Conservation (phyloP, 306 rosid species). For the Erythrophleum fordii region DNA sequence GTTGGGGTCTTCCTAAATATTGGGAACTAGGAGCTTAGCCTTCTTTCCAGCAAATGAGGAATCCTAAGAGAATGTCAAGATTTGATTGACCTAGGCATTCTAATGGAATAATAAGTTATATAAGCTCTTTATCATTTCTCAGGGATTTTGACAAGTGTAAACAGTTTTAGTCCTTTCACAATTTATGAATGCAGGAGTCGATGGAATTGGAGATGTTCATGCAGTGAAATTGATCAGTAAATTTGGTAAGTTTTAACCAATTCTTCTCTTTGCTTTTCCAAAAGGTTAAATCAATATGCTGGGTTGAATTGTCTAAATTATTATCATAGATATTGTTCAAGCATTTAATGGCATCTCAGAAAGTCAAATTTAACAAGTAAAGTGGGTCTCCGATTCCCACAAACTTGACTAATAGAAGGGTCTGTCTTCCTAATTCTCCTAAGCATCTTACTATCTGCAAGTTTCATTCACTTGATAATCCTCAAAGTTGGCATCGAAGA, state of each 20-base stretch:
- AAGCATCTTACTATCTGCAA: neutral
- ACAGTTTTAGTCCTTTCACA: constrained; percentile 18
- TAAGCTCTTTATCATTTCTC: constrained; percentile 29
- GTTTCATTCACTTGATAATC: constrained; percentile 4
- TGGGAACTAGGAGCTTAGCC: neutral
- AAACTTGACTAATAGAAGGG: constrained; percentile 12
- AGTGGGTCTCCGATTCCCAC: constrained; percentile 16
- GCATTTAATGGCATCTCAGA: constrained; percentile 31
- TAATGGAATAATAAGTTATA: constrained; percentile 19
- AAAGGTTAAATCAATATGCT: neutral
- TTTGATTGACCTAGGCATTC: constrained; percentile 6
- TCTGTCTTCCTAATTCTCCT: constrained; percentile 1
- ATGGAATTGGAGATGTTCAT: constrained; percentile 87
- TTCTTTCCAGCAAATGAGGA: neutral
- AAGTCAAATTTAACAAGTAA: constrained; percentile 26
- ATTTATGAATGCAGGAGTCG: constrained; percentile 71
- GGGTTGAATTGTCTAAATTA: constrained; percentile 23
- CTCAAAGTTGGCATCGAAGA: constrained; percentile 1
- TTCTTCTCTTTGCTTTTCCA: constrained; percentile 23
- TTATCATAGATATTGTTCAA: constrained; percentile 22
- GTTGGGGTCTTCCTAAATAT: constrained; percentile 1
- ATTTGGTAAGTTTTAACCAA: constrained; percentile 63
- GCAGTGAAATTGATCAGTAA: constrained; percentile 80
- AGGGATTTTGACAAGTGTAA: neutral
- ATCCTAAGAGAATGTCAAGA: neutral